phyloP scores from a whole-genome alignment of 768 basidiomycete species.

The Exsudoporus frostii region DNA sequence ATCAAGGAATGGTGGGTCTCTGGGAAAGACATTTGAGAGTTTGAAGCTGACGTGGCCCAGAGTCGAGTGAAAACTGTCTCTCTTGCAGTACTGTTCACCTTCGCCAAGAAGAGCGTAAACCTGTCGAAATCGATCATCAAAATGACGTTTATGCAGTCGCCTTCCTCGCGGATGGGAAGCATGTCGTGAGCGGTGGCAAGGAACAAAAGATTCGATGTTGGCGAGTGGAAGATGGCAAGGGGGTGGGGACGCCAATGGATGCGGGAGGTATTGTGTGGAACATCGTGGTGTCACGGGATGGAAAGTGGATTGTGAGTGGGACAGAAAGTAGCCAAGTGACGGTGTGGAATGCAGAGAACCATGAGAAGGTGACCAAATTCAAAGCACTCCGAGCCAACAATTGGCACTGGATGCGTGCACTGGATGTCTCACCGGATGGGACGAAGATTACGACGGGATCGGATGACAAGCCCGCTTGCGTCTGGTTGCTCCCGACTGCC shows the following conservation, averaged over 20 bases:
- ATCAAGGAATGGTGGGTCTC: background rate
- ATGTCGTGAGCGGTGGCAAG: background rate
- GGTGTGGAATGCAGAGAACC: constrained; percentile 10
- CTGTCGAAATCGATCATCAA: background rate
- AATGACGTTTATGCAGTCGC: background rate
- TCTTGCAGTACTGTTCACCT: too few species aligned
- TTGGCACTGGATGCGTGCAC: too few species aligned
- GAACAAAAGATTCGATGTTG: background rate
- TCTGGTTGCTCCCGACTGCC: too few species aligned
- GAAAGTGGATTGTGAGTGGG: background rate
- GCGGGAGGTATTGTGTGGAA: background rate
- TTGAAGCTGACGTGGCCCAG: background rate
- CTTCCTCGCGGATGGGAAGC: background rate
- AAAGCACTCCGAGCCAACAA: too few species aligned
- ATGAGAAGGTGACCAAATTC: too few species aligned
- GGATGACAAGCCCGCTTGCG: too few species aligned
- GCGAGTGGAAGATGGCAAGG: background rate
- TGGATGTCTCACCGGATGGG: too few species aligned
- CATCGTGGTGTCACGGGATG: background rate
- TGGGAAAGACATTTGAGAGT: background rate
- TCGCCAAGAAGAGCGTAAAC: background rate
- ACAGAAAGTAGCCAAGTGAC: background rate
- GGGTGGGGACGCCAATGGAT: constrained; percentile 1
- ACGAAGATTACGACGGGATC: too few species aligned
- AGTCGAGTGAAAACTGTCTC: background rate